Base-by-base conservation (phyloP, 129 eudicot genomes). In the Flaveria robusta region DNA sequence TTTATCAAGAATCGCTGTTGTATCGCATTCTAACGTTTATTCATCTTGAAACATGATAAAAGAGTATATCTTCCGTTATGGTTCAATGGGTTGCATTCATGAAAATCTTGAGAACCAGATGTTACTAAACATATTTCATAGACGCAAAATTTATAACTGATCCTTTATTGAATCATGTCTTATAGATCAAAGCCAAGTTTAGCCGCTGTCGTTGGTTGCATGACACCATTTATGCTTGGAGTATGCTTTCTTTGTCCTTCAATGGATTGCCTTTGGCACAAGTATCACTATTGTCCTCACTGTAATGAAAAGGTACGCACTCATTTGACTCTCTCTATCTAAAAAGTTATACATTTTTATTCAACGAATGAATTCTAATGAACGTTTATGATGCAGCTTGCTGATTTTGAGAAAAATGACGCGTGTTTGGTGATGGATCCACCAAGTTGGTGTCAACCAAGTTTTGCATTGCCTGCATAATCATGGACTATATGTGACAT, bases 251-350 rank as follows among this genome's bases (percentile, higher is more conserved):
- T 94, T 37, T 94, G 90, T 74, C 99, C 99, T 67, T 83, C 85
- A 24, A 94, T 91, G 99, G 96, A 94, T 78, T 94, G 99, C 83
- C 96, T 94, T 42, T 94, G 99, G 99, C 99, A 94, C 81, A 94
- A 94, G 39, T 94, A 86, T 83, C 99, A 94, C 78, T 94, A 89
- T 66, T 94, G 99, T 67, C 99, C 99, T 15, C 81, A 83, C 74
- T 94, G 99, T 77, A 82, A 81, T n/a, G 85, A 89, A 83, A 91
- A 89, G 99, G 99, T 94, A 70, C 7, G 12, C 46, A 52, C 16
- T 47, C 70, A 4, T 9, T 45, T 3, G 20, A 24, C 50, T 62
- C 27, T 66, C 41, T 22, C 54, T 69, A 41, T 49, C 54, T 49
- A 13, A 26, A 12, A 34, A 46, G 10, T 60, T 3, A 43, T 41